Evolutionary conservation across 805 yeast genomes (phyloP), one percentile per base, ranked within the genome.

Genomic region (Metschnikowia cubensis): DNA sequence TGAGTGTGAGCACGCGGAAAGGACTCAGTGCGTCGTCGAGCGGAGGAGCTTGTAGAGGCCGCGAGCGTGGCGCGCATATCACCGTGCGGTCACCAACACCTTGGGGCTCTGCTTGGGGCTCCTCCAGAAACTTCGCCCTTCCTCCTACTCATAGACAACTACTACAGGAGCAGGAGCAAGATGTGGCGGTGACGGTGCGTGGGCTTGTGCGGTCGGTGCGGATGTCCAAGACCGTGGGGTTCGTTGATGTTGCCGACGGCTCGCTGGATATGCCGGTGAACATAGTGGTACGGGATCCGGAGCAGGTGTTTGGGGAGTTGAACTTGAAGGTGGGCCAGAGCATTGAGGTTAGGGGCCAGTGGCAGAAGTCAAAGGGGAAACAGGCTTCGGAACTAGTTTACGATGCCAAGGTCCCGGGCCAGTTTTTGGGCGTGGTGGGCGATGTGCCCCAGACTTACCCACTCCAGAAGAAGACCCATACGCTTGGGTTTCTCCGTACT

Each of bases 221-320:
- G 45, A 66, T 76, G 7, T 78, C 89, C 62, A 90, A 90, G 62
- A 85, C 84, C 48, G 75, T 87, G 3, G 86, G 89, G 0, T 94
- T 94, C 65, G 70, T 90, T 3, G 96, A 89, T 59, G 56, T 94
- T 10, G 68, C 78, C 2, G 98, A 94, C 64, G 98, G 98, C 0
- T 76, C 94, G 0, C 70, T 80, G 1, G 69, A 76, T 32, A 54
- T 69, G 29, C 74, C 78, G 14, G 62, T 91, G 50, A 80, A 77
- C 59, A 77, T 89, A 50, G 68, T 70, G 29, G 51, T 72, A 64
- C 47, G 54, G 50, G 63, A 68, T 11, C 70, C 69, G 18, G 53
- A 50, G 1, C 47, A 44, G 22, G 53, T 61, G 2, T 44, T 64
- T 6, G 45, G 55, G 2, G 17, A 72, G 49, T 58, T 17, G 59